Evolutionary conservation across 2,329 filamentous ascomycete genomes (phyloP).

Genomic region (Nigrospora sphaerica): DNA sequence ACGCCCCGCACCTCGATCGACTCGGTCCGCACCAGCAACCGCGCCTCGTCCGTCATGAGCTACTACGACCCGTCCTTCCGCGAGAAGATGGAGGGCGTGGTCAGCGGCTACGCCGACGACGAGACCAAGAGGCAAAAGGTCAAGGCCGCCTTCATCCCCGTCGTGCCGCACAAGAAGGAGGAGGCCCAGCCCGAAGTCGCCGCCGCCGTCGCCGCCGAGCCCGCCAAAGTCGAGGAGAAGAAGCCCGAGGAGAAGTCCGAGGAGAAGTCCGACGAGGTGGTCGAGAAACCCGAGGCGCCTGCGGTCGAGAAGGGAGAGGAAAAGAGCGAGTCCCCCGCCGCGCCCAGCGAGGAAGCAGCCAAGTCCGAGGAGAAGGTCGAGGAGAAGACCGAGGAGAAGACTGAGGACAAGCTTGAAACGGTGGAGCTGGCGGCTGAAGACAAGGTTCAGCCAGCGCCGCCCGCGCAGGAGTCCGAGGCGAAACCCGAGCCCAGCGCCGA

Average conservation of each 20-base stretch:
- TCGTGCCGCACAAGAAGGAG: slow-evolving; percentile 2
- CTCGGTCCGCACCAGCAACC: slow-evolving; percentile 7
- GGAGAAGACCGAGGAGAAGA: too few relatives aligned
- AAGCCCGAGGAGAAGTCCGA: neutral
- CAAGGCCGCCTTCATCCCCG: slow-evolving; percentile 4
- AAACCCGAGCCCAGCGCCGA: neutral
- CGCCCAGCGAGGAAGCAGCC: too few relatives aligned
- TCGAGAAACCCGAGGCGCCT: neutral
- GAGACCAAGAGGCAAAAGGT: slow-evolving; percentile 2
- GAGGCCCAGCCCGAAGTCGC: neutral
- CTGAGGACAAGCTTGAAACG: too few relatives aligned
- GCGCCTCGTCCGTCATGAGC: slow-evolving; percentile 7
- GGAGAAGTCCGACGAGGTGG: neutral
- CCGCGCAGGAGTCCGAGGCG: neutral
- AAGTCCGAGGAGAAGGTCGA: too few relatives aligned
- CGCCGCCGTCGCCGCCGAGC: neutral
- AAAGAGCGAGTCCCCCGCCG: too few relatives aligned
- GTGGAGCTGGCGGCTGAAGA: too few relatives aligned
- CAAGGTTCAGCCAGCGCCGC: neutral
- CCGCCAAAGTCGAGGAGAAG: neutral
- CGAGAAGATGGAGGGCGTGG: slow-evolving; percentile 8
- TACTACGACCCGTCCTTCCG: slow-evolving; percentile 10
- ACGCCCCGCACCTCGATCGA: slow-evolving; percentile 9
- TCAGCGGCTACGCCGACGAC: neutral
- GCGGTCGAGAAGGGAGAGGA: too few relatives aligned